A percentile compares a stretch with the other conserved stretches of the same genome.
phyloP scores from a whole-genome alignment of 768 basidiomycete species.

The Plicaturopsis crispa region DNA sequence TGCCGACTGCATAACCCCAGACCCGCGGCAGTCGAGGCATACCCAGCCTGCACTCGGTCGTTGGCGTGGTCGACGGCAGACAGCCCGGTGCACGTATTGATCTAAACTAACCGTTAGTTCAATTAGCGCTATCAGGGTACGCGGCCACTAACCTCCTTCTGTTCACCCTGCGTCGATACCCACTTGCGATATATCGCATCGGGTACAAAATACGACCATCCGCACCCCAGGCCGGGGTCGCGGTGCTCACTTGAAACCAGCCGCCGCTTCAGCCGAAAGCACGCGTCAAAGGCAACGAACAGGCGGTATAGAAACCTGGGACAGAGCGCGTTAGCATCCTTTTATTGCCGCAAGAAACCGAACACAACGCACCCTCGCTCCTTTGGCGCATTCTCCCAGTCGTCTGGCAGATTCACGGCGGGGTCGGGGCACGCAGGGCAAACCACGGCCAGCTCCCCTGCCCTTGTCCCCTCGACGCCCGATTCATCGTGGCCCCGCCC shows the following conservation, averaged over 20 bases:
- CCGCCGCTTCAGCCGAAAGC: conserved; percentile 18
- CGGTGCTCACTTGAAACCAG: conserved; percentile 5
- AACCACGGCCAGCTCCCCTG: conserved; percentile 15
- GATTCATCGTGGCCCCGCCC: conserved; percentile 15
- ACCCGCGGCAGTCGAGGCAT: neutral
- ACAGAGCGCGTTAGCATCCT: neutral
- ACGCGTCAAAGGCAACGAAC: conserved; percentile 19
- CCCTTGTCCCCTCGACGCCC: conserved; percentile 12
- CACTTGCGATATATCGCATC: conserved; percentile 11
- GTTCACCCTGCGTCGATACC: conserved; percentile 4
- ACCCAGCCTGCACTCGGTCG: neutral
- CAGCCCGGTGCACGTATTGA: conserved; percentile 8
- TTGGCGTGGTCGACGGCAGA: conserved; percentile 7
- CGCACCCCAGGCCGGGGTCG: conserved; percentile 16
- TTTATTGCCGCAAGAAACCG: neutral
- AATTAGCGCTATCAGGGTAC: too few relatives aligned
- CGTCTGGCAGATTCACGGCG: conserved; percentile 15
- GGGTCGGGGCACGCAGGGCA: conserved; percentile 23
- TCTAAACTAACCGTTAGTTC: neutral
- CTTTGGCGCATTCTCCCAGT: conserved; percentile 11
- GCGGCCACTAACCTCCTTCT: conserved; percentile 16
- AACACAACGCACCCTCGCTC: conserved; percentile 1
- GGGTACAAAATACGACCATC: conserved; percentile 19
- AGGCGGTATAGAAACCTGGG: conserved; percentile 17
- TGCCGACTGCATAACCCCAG: conserved; percentile 14